phyloP scores from a whole-genome alignment of 805 yeast genomes.

The Yarrowia sp. region DNA sequence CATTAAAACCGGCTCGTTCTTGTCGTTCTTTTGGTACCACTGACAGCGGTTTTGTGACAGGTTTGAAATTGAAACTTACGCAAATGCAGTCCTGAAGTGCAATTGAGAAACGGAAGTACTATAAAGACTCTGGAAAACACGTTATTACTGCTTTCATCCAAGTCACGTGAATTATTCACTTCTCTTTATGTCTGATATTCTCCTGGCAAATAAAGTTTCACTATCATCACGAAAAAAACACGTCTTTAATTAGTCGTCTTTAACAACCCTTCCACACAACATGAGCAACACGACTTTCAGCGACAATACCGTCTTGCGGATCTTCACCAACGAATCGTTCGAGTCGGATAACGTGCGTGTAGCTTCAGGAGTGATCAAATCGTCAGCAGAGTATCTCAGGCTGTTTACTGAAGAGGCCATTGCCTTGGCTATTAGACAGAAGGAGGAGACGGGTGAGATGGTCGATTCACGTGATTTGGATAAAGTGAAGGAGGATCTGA shows the following conservation, averaged over 20 bases:
- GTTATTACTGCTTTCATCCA: too few species aligned
- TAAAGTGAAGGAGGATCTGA: not conserved
- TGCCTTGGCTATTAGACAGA: not conserved
- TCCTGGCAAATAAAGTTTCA: not conserved
- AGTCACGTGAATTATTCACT: too few species aligned
- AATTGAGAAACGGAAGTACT: too few species aligned
- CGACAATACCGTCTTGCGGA: conserved; percentile 13
- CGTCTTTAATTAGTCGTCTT: not conserved
- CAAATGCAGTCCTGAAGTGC: too few species aligned
- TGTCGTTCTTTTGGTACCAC: too few species aligned
- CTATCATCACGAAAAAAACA: not conserved
- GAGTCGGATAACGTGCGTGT: conserved; percentile 4
- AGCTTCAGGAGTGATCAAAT: not conserved
- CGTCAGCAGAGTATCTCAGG: conserved; percentile 13
- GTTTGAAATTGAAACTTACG: too few species aligned
- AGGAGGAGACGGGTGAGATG: not conserved
- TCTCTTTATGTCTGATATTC: too few species aligned
- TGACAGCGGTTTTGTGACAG: too few species aligned
- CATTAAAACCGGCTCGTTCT: too few species aligned
- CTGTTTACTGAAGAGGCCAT: conserved; percentile 9
- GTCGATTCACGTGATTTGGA: conserved; percentile 14
- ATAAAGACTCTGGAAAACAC: too few species aligned
- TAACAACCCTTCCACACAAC: not conserved
- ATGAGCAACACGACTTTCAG: conserved; percentile 11
- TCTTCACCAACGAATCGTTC: conserved; percentile 13